Evolutionary conservation across 1,139 yeast genomes (phyloP), one percentile per base, ranked within the genome.

Genomic region (Candida anutae): DNA sequence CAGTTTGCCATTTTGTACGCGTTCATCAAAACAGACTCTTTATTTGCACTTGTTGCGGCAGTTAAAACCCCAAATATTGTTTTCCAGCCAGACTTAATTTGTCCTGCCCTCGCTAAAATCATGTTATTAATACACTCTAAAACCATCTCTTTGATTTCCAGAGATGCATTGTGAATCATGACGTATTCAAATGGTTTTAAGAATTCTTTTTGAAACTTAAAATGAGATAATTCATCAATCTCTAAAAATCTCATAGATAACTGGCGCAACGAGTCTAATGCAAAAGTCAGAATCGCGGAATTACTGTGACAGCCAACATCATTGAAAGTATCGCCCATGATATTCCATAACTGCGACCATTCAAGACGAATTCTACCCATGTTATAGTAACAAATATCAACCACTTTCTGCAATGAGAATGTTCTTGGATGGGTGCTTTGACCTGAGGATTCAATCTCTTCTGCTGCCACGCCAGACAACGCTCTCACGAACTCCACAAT

Each of bases 331-430:
- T 74, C 83, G 9, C 95, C 95, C 82, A 93, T 82, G 9, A 84
- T 80, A 5, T 81, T 72, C 99, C 99, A 93, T 34, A 93, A 64
- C 33, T 85, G 94, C 6, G 95, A 76, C 97, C 98, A 93, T 57
- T 93, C 96, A 38, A 93, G 77, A 50, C 95, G 77, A 44, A 93
- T 87, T 63, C 98, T 82, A 32, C 77, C 77, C 97, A 93, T 90
- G 52, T 93, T 93, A 60, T 93, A 93, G 53, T 90, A 90, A 55
- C 97, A 88, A 26, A 93, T 94, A 53, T 93, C 98, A 28, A 93
- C 95, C 66, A 93, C 82, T 48, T 93, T 93, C 46, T 87, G 97
- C 37, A 93, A 60, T 0, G 96, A 83, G 48, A 85, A 93, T 55
- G 87, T 80, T 49, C 98, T 69, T 16, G 98, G 98, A 36, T 84